These are phyloP conservation scores for Silene coronaria DNA, from an alignment of 179 eudicot genomes.

Conservation along the genomic window DNA sequence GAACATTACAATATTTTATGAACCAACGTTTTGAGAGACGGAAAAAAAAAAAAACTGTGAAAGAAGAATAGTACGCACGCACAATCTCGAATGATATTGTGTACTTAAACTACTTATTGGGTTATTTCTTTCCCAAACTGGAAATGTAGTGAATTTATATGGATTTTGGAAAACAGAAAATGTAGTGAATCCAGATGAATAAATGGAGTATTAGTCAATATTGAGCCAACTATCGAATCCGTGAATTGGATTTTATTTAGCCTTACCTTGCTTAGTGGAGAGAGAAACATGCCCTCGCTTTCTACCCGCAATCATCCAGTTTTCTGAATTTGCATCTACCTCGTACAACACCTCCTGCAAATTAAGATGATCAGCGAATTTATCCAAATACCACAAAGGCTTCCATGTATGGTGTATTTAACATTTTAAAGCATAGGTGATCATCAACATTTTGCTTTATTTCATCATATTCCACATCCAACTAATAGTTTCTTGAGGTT, in stretches of 20 bases:
- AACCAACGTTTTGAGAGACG: no score
- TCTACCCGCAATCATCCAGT: constrained; percentile 99
- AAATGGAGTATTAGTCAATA: background rate
- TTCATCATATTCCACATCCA: background rate
- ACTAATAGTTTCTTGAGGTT: background rate
- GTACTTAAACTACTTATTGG: no score
- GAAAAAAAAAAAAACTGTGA: no score
- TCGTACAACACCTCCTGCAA: constrained; percentile 81
- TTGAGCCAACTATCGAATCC: background rate
- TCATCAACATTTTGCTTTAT: background rate
- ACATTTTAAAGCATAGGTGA: background rate
- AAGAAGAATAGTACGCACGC: no score
- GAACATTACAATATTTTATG: no score
- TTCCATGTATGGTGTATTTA: background rate
- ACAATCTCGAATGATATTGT: no score
- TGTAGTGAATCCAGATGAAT: background rate
- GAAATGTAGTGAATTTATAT: background rate
- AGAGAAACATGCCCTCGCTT: constrained; percentile 81
- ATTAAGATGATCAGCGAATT: constrained; percentile 9
- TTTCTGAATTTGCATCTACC: constrained; percentile 78
- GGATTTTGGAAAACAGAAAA: background rate
- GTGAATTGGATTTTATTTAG: background rate
- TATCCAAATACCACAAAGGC: background rate
- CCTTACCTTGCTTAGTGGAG: constrained; percentile 69
- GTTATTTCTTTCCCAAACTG: background rate